A percentile compares a stretch with the other conserved stretches of the same genome.
phyloP scores from a whole-genome alignment of 2,329 filamentous ascomycete species.

The Hypocrella siamensis region DNA sequence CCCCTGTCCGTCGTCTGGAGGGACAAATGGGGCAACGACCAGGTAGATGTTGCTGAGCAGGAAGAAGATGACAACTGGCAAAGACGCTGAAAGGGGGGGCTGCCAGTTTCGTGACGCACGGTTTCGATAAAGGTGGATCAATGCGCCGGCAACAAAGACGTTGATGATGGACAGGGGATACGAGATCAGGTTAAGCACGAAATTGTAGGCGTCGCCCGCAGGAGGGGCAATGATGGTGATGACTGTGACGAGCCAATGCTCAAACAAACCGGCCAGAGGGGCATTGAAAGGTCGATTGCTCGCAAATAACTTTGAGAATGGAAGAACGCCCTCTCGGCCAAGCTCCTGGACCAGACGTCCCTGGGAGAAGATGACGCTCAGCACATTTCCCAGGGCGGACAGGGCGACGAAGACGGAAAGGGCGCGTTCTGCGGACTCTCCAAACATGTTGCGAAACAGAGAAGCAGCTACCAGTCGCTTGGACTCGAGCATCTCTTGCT shows the following conservation, averaged over 20 bases:
- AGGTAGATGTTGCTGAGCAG: slow-evolving; percentile 45
- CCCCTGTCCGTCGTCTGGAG: slow-evolving; percentile 32
- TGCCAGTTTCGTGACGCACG: slow-evolving; percentile 32
- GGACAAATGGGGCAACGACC: slow-evolving; percentile 41
- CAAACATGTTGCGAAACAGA: slow-evolving; percentile 41
- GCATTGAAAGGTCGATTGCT: slow-evolving; percentile 49
- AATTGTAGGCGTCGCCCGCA: slow-evolving; percentile 51
- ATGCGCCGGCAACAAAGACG: slow-evolving; percentile 34
- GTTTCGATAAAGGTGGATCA: slow-evolving; percentile 37
- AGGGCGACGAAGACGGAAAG: slow-evolving; percentile 51
- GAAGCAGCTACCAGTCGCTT: slow-evolving; percentile 36
- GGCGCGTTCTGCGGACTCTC: slow-evolving; percentile 36
- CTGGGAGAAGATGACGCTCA: slow-evolving; percentile 54
- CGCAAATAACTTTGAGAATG: slow-evolving; percentile 45
- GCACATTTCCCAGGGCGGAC: slow-evolving; percentile 51
- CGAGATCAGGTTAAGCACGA: slow-evolving; percentile 45
- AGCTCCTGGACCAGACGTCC: slow-evolving; percentile 51
- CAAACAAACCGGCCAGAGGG: slow-evolving; percentile 42
- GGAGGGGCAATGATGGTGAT: slow-evolving; percentile 53
- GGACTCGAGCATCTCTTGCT: slow-evolving; percentile 33
- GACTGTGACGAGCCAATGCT: slow-evolving; percentile 48
- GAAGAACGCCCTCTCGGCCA: slow-evolving; percentile 49
- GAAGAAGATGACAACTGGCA: slow-evolving; percentile 42
- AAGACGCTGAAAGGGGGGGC: slow-evolving; percentile 36
- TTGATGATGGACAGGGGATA: slow-evolving; percentile 47